Evolutionary conservation across 179 eudicot genomes (phyloP).

Genomic region (Spinacia oleracea): DNA sequence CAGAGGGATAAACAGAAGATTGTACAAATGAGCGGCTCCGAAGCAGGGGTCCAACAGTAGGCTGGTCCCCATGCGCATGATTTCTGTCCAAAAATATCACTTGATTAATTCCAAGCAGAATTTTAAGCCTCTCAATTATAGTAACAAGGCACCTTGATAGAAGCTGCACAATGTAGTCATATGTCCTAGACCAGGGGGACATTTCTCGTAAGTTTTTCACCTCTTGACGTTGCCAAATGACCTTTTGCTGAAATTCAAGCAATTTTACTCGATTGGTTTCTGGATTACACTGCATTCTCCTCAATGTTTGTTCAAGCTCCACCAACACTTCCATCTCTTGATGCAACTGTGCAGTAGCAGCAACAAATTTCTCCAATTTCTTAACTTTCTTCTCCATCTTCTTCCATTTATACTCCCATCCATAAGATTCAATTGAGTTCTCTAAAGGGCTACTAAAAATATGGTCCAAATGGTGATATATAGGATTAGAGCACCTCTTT

Average conservation of each 20-base stretch:
- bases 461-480: slow-evolving; percentile 39
- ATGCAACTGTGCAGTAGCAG: slow-evolving; percentile 42
- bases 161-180: slow-evolving; percentile 38
- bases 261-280: slow-evolving; percentile 39
- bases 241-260: slow-evolving; percentile 53
- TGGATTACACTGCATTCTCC: slow-evolving; percentile 47
- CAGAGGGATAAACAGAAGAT: slow-evolving; percentile 36
- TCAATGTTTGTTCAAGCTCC: slow-evolving; percentile 49
- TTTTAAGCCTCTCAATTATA: slow-evolving; percentile 40
- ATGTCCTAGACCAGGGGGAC: slow-evolving; percentile 49
- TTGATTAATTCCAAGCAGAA: slow-evolving; percentile 37
- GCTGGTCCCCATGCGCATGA: slow-evolving; percentile 16
- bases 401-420: slow-evolving; percentile 45
- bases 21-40: slow-evolving; percentile 48
- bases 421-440: slow-evolving; percentile 33
- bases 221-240: slow-evolving; percentile 49
- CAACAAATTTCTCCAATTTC: slow-evolving; percentile 46
- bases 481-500: slow-evolving; percentile 42
- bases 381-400: slow-evolving; percentile 49
- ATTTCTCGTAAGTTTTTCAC: slow-evolving; percentile 43
- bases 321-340: slow-evolving; percentile 53
- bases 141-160: slow-evolving; percentile 41
- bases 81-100: slow-evolving; percentile 29
- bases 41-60: slow-evolving; percentile 29
- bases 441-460: slow-evolving; percentile 32